Base-by-base conservation (phyloP, 345 rosid species). In the Luvunga scandens region DNA sequence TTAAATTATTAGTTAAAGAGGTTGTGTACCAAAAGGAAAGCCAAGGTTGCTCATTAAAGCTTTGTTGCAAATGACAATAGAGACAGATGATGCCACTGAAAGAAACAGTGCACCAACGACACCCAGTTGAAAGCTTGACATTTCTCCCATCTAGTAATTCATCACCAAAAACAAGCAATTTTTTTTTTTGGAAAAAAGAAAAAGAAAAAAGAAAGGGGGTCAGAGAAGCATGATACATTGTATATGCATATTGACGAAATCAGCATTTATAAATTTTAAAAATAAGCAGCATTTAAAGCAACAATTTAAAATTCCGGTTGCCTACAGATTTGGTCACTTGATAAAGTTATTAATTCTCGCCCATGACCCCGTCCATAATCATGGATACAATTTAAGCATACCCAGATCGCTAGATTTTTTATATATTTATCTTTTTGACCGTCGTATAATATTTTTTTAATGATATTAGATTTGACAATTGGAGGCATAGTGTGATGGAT, bases 31-130 rank as follows among this genome's bases (percentile, higher is more conserved):
- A 81, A 96, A 96, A 65, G 99, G 98, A 87, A 96, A 96, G 83
- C 99, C 99, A 24, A 96, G 97, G 78, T 96, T 90, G 89, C 97
- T 91, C 99, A 96, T 96, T 80, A 96, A 84, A 85, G 99, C 99
- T 88, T 96, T 96, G 89, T 96, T 96, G 90, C 99, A 94, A n/a
- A 96, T 96, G 80, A 96, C 99, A 83, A 96, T 94, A 77, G 99
- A 94, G 75, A 96, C 98, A 59, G 99, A 96, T 66, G 99, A 96
- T 69, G 97, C 97, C 79, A 96, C 98, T 3, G 99, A 96, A 25
- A 96, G 90, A 75, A 96, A 92, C 81, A 96, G 88, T 27, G 99
- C 98, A 61, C 99, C 97, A 33, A 91, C 81, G 67, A 96, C 92
- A 62, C 99, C 98, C 85, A 94, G 81, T 85, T 92, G 98, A 84